Evolutionary conservation across 164 flowering plant genomes (phyloP).

Genomic region (Sextonia rubra): DNA sequence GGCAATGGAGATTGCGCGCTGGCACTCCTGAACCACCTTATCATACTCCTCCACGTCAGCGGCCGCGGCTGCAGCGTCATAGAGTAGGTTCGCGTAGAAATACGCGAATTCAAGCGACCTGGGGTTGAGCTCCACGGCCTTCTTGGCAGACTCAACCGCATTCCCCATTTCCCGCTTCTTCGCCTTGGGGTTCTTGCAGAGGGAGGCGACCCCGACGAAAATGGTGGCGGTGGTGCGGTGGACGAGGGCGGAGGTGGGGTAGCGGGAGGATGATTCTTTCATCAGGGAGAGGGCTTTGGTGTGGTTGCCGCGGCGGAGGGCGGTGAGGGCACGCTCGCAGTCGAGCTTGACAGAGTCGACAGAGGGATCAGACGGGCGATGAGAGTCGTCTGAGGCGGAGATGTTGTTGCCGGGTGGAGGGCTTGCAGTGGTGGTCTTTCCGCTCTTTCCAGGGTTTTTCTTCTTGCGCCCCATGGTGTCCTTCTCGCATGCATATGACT

Average conservation of each 20-base stretch:
- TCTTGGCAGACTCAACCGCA: constrained; percentile 65
- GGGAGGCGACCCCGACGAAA: constrained; percentile 59
- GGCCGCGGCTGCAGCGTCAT: constrained; percentile 62
- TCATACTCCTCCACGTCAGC: constrained; percentile 47
- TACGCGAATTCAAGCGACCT: constrained; percentile 77
- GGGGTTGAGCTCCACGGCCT: constrained; percentile 61
- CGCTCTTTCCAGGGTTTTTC: constrained; percentile 27
- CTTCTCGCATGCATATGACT: constrained; percentile 20
- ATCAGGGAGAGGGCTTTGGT: constrained; percentile 74
- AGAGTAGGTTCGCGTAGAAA: constrained; percentile 82
- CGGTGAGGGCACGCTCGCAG: constrained; percentile 73
- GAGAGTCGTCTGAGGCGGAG: constrained; percentile 3
- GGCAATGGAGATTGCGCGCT: constrained; percentile 64
- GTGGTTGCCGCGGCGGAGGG: constrained; percentile 83
- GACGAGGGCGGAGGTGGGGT: constrained; percentile 48
- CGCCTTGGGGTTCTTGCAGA: constrained; percentile 61
- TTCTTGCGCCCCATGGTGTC: constrained; percentile 63
- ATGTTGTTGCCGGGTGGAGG: not conserved
- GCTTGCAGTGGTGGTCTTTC: constrained; percentile 17
- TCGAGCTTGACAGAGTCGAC: constrained; percentile 42
- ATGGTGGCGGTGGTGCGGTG: constrained; percentile 79
- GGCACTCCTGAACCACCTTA: constrained; percentile 81
- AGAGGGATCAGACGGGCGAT: not conserved
- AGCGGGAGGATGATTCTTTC: constrained; percentile 53
- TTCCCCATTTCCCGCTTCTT: constrained; percentile 62